Evolutionary conservation across 495 filamentous ascomycete genomes (phyloP).

Genomic region (Hypoxylon crocopeplum): DNA sequence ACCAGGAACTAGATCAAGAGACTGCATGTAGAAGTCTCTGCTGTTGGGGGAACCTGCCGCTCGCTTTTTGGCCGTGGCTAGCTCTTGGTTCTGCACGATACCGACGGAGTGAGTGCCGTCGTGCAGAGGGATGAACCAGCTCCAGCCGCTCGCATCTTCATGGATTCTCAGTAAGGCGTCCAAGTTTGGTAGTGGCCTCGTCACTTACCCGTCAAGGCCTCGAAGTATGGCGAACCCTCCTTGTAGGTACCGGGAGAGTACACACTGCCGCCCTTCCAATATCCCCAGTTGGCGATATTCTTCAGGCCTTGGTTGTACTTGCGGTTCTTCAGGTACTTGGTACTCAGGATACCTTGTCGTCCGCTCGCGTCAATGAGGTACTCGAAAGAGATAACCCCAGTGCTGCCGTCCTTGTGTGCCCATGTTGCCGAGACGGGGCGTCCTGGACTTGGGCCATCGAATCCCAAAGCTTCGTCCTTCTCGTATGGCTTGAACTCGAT

Average conservation of each 20-base stretch:
- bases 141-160: conserved; percentile 52
- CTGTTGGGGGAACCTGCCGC: conserved; percentile 24
- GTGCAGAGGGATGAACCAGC: conserved; percentile 55
- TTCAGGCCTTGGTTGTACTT: conserved; percentile 48
- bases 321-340: conserved; percentile 56
- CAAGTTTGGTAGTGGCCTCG: background rate
- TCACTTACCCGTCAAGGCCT: conserved; percentile 45
- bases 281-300: conserved; percentile 55
- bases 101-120: conserved; percentile 53
- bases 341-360: conserved; percentile 45
- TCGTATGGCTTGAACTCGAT: conserved; percentile 43
- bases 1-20: conserved; percentile 40
- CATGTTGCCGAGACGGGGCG: conserved; percentile 56
- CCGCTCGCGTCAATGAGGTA: conserved; percentile 58
- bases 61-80: conserved; percentile 40
- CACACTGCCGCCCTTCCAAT: conserved; percentile 44
- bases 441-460: conserved; percentile 38
- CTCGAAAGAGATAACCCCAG: conserved; percentile 49
- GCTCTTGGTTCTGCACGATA: conserved; percentile 47
- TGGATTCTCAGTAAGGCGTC: background rate
- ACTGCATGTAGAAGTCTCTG: conserved; percentile 51
- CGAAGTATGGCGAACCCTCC: conserved; percentile 49
- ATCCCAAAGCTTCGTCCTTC: background rate
- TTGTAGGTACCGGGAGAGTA: conserved; percentile 42
- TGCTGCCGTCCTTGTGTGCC: conserved; percentile 49